A percentile compares a stretch with the other conserved stretches of the same genome.
Conservation (phyloP, 1,284 basidiomycete species). For the Moesziomyces aphidis region DNA sequence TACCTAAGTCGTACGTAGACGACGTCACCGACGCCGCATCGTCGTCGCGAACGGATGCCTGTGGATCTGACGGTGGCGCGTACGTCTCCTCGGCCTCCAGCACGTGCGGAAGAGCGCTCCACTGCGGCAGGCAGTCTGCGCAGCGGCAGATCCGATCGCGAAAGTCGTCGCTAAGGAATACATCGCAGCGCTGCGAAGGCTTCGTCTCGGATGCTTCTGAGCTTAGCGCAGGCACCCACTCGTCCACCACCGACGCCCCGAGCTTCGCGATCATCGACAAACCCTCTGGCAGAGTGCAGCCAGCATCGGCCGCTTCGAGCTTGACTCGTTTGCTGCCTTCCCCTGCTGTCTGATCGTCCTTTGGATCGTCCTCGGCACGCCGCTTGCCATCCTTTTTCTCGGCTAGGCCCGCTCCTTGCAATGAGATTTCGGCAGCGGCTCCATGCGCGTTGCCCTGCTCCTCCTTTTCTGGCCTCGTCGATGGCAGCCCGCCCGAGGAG, state of each 20-base stretch:
- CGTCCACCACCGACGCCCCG: conserved; percentile 24
- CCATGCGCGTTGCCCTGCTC: conserved; percentile 4
- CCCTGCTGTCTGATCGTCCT: background rate
- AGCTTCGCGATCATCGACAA: conserved; percentile 16
- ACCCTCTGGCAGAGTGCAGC: conserved; percentile 24
- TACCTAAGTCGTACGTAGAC: conserved; percentile 68
- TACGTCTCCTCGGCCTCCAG: conserved; percentile 68
- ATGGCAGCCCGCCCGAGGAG: conserved; percentile 14
- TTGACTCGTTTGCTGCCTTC: conserved; percentile 19
- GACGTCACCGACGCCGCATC: conserved; percentile 51
- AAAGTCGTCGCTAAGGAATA: conserved; percentile 66
- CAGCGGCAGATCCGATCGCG: conserved; percentile 67
- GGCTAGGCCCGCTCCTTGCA: background rate
- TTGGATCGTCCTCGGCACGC: conserved; percentile 12
- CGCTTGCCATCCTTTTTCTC: conserved; percentile 22
- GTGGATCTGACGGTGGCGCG: conserved; percentile 60
- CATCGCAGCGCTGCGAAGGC: conserved; percentile 47
- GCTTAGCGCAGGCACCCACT: conserved; percentile 35
- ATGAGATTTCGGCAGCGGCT: background rate
- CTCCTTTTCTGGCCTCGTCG: background rate
- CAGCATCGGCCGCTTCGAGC: background rate
- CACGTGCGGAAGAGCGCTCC: conserved; percentile 62
- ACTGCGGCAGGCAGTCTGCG: conserved; percentile 39
- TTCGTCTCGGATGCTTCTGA: background rate
- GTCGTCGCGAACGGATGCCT: conserved; percentile 44